phyloP scores from a whole-genome alignment of 768 basidiomycete genomes.

The Boletus sp. region DNA sequence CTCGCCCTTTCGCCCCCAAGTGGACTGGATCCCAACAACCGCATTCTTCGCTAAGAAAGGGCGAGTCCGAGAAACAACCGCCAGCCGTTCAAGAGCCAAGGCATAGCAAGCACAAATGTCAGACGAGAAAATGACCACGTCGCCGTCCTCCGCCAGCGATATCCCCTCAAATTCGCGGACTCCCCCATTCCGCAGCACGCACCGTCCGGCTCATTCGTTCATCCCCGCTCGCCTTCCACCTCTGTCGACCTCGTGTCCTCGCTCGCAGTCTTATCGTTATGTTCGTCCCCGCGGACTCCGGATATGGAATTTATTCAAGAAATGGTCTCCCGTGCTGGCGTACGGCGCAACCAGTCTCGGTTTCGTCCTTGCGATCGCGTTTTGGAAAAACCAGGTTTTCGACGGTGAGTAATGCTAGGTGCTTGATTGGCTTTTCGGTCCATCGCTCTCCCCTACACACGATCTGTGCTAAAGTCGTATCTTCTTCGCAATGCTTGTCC shows the following conservation, averaged over 20 bases:
- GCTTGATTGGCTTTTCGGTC: slow-evolving; percentile 1
- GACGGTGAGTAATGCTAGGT: slow-evolving; percentile 50
- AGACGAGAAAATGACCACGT: slow-evolving; percentile 21
- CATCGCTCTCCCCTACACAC: neutral
- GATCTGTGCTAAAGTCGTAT: slow-evolving; percentile 1
- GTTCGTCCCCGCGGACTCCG: slow-evolving; percentile 49
- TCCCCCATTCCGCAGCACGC: slow-evolving; percentile 14
- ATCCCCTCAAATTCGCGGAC: slow-evolving; percentile 17
- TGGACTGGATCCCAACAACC: slow-evolving; percentile 13
- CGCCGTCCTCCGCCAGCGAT: slow-evolving; percentile 13
- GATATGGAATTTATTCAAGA: slow-evolving; percentile 58
- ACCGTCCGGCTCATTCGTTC: slow-evolving; percentile 19
- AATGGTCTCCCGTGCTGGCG: slow-evolving; percentile 75
- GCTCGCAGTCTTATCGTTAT: slow-evolving; percentile 31
- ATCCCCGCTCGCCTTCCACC: slow-evolving; percentile 20
- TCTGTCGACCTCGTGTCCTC: slow-evolving; percentile 12
- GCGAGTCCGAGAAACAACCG: neutral
- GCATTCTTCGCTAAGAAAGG: neutral
- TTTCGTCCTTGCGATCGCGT: slow-evolving; percentile 77
- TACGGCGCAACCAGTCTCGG: slow-evolving; percentile 77
- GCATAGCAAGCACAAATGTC: slow-evolving; percentile 11
- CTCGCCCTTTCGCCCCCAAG: neutral
- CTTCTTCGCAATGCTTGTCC: neutral
- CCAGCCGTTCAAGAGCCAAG: neutral
- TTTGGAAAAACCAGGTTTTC: slow-evolving; percentile 83